phyloP scores from a whole-genome alignment of 441 rosid species.

The Theobroma grandiflorum region DNA sequence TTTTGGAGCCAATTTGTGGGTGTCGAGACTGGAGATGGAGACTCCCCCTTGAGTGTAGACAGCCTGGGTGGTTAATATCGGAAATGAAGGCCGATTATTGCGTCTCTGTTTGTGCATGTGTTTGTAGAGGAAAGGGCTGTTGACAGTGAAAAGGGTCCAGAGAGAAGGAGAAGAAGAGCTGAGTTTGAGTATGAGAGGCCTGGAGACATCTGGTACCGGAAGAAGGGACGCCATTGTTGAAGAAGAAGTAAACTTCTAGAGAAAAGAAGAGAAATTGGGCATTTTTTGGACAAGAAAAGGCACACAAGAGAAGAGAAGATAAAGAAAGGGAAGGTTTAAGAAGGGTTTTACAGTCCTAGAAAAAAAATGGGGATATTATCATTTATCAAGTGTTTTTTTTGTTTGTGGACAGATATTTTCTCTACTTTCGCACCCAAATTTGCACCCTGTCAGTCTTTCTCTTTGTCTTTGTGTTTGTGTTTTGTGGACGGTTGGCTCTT shows the following conservation, averaged over 20 bases:
- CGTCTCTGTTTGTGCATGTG: constrained; percentile 8
- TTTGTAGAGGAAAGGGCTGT: constrained; percentile 31
- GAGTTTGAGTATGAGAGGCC: constrained; percentile 55
- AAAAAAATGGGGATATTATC: not conserved
- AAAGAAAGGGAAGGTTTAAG: constrained; percentile 33
- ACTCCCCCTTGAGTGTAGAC: constrained; percentile 47
- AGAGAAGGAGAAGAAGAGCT: constrained; percentile 47
- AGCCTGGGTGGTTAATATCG: constrained; percentile 41
- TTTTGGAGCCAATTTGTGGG: constrained; percentile 39
- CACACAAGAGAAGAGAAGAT: not conserved
- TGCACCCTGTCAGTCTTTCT: too few species aligned
- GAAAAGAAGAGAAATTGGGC: constrained; percentile 20
- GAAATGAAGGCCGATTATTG: constrained; percentile 28
- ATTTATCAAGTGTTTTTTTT: not conserved
- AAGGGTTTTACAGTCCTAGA: constrained; percentile 30
- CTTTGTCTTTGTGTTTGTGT: too few species aligned
- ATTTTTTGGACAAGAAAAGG: not conserved
- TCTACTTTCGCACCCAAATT: not conserved
- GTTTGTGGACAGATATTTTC: not conserved
- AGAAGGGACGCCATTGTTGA: constrained; percentile 59
- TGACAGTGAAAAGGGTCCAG: constrained; percentile 42
- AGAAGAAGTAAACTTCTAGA: constrained; percentile 2
- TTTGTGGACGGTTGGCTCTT: too few species aligned
- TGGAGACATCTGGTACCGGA: constrained; percentile 42
- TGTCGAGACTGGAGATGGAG: constrained; percentile 45